Percentiles rank a stretch among this genome's conserved stretches.
These are phyloP conservation scores for Termitomyces sp. DNA, from an alignment of 768 basidiomycete species.

Conservation along the genomic window DNA sequence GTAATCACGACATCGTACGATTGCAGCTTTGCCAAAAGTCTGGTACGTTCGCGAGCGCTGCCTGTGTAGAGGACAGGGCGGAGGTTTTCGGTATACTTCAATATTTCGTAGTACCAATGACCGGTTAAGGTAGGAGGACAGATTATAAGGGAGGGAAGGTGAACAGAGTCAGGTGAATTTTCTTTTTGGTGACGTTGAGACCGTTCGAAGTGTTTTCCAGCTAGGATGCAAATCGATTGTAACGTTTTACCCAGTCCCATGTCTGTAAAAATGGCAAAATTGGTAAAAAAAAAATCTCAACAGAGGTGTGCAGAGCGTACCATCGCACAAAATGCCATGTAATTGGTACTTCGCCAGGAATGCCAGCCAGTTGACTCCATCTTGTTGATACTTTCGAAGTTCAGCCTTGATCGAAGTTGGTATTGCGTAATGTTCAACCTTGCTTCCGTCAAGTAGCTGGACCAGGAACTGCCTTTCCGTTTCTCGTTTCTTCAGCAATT, in stretches of 20 bases:
- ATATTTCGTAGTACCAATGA: conserved; percentile 98
- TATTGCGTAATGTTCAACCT: conserved; percentile 86
- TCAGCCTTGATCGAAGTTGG: conserved; percentile 91
- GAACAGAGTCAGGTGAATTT: conserved; percentile 70
- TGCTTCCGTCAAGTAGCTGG: conserved; percentile 91
- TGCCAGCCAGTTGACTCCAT: conserved; percentile 98
- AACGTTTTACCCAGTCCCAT: conserved; percentile 99
- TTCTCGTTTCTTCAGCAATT: conserved; percentile 81
- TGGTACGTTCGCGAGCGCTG: conserved; percentile 74
- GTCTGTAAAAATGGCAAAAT: conserved; percentile 45
- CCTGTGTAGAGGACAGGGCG: conserved; percentile 88
- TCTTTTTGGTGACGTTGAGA: conserved; percentile 62
- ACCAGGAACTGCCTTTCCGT: conserved; percentile 88
- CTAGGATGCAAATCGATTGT: conserved; percentile 95
- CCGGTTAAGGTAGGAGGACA: conserved; percentile 98
- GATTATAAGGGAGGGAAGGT: conserved; percentile 90
- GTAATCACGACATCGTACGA: conserved; percentile 91
- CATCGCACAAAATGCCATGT: conserved; percentile 97
- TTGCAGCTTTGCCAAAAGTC: conserved; percentile 59
- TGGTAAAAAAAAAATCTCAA: not conserved
- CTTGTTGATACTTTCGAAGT: conserved; percentile 95
- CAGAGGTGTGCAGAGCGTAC: conserved; percentile 36
- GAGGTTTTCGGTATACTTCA: conserved; percentile 86
- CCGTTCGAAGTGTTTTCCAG: conserved; percentile 91
- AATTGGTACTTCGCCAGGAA: conserved; percentile 97